These are phyloP conservation scores for Populus hybrid DNA, from an alignment of 441 rosid species.

Conservation along the genomic window DNA sequence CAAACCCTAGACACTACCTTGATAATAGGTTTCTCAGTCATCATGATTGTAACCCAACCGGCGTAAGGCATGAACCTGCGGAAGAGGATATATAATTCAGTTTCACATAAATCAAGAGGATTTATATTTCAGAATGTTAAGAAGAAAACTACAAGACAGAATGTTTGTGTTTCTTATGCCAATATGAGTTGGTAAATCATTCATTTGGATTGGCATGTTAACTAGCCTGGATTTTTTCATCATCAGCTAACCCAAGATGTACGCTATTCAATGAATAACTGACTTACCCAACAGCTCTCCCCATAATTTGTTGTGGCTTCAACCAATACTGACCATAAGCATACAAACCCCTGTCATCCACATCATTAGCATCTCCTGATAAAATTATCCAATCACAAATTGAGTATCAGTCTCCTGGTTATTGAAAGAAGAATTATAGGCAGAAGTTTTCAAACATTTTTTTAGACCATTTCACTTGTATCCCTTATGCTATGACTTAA, in stretches of 20 bases:
- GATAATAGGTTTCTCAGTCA: conserved; percentile 59
- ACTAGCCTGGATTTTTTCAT: not conserved
- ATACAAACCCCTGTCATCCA: conserved; percentile 43
- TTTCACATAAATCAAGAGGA: not conserved
- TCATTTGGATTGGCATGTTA: not conserved
- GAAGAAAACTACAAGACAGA: not conserved
- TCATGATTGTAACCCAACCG: conserved; percentile 57
- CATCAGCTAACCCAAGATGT: not conserved
- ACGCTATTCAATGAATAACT: not conserved
- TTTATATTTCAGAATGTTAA: not conserved
- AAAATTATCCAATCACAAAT: conserved; percentile 11
- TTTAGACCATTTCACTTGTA: not conserved
- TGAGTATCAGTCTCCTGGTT: conserved; percentile 7
- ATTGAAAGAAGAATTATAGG: not conserved
- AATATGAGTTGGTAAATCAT: not conserved
- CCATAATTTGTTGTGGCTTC: conserved; percentile 42
- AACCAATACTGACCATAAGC: conserved; percentile 48
- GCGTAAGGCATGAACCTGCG: conserved; percentile 55
- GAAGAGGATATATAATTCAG: not conserved
- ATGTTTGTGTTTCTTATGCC: not conserved
- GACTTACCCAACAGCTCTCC: conserved; percentile 62
- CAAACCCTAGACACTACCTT: conserved; percentile 33
- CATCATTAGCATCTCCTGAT: conserved; percentile 43
- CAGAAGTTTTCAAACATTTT: not conserved
- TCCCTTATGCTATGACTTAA: not conserved